Percentiles rank a stretch among this genome's conserved stretches.
phyloP scores from a whole-genome alignment of 75 land plant genomes.

The Selaginella moellendorffii region DNA sequence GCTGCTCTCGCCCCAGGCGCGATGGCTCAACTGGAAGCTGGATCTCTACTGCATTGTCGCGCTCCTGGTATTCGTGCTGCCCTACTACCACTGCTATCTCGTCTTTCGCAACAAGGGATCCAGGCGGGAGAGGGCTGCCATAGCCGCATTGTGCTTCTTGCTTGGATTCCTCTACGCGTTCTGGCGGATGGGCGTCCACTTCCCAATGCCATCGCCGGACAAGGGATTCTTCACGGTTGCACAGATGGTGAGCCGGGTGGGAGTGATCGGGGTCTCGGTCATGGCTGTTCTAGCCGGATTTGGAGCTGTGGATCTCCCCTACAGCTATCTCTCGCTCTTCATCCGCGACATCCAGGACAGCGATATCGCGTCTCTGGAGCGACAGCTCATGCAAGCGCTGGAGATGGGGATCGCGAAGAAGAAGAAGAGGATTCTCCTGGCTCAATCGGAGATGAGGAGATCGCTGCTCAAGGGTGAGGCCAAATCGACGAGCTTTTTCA shows the following conservation, averaged over 20 bases:
- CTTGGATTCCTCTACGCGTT: constrained; percentile 71
- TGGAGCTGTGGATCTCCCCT: constrained; percentile 91
- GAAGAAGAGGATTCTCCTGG: constrained; percentile 62
- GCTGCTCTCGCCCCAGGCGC: constrained; percentile 68
- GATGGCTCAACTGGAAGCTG: constrained; percentile 85
- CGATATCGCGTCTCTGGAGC: constrained; percentile 62
- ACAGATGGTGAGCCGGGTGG: constrained; percentile 83
- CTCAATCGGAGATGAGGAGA: constrained; percentile 58
- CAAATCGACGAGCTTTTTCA: not conserved
- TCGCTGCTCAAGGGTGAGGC: constrained; percentile 13
- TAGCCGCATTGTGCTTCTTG: constrained; percentile 58
- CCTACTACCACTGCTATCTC: constrained; percentile 80
- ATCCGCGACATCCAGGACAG: constrained; percentile 83
- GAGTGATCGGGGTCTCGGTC: constrained; percentile 83
- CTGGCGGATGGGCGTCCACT: constrained; percentile 94
- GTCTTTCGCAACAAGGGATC: constrained; percentile 59
- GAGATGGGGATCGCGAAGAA: constrained; percentile 68
- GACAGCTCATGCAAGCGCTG: constrained; percentile 70
- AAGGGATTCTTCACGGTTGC: constrained; percentile 85
- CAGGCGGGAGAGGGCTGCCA: constrained; percentile 58
- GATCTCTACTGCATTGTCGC: constrained; percentile 67
- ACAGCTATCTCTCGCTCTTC: constrained; percentile 76
- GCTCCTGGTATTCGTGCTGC: constrained; percentile 65
- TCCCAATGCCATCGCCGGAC: constrained; percentile 88
- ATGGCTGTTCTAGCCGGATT: constrained; percentile 89